Conservation (phyloP, 2,329 filamentous ascomycete species). For the Colletotrichum navitas region DNA sequence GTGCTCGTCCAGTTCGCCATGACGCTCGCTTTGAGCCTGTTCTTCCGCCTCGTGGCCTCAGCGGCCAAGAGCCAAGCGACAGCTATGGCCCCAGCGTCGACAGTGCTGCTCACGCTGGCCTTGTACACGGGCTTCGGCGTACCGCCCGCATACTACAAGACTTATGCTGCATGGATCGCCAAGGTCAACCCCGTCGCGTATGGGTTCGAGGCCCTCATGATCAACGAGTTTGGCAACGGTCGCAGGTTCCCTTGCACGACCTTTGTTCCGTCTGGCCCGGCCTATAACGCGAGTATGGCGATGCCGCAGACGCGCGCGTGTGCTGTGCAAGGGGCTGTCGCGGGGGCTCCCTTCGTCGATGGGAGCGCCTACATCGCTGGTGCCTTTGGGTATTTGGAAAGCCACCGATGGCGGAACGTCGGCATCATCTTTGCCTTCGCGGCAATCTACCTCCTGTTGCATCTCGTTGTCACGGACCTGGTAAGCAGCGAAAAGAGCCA, state of each 20-base stretch:
- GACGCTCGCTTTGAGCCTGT: conserved; percentile 71
- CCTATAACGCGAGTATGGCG: conserved; percentile 39
- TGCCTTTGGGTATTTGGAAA: conserved; percentile 25
- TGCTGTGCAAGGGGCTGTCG: conserved; percentile 14
- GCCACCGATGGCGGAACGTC: conserved; percentile 33
- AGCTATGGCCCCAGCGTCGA: conserved; percentile 32
- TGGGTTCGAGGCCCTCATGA: conserved; percentile 35
- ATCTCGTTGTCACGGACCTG: conserved; percentile 34
- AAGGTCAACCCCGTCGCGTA: conserved; percentile 35
- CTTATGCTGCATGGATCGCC: conserved; percentile 33
- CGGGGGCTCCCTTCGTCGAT: conserved; percentile 24
- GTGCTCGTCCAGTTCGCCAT: conserved; percentile 70
- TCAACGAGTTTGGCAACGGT: conserved; percentile 36
- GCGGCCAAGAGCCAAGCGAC: conserved; percentile 62
- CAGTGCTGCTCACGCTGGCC: conserved; percentile 26
- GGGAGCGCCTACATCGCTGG: conserved; percentile 27
- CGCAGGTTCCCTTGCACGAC: conserved; percentile 28
- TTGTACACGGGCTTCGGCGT: conserved; percentile 39
- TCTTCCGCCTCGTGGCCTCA: conserved; percentile 76
- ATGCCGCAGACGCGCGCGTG: conserved; percentile 22
- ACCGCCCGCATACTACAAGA: conserved; percentile 28
- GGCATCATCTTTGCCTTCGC: conserved; percentile 33
- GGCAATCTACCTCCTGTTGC: conserved; percentile 10
- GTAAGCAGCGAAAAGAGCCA: conserved; percentile 31
- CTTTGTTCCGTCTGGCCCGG: conserved; percentile 30